Evolutionary conservation across 208 protist species (phyloP), one percentile per base, ranked within the genome.

Genomic region (Trypanosoma conorhini): DNA sequence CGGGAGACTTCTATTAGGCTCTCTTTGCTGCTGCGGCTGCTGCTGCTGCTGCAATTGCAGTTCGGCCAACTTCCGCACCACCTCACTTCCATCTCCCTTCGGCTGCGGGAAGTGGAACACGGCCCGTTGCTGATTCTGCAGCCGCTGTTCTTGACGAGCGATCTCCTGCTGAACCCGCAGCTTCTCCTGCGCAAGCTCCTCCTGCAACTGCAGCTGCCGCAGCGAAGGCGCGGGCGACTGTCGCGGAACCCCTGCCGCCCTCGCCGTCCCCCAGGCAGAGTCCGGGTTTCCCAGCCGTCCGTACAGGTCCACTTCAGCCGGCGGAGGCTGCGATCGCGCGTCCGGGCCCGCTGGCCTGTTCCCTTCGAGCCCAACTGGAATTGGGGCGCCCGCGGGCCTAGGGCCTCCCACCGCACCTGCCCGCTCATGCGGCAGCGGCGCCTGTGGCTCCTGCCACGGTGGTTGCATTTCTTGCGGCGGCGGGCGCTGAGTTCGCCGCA

Each of bases 21-120:
- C 7, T 19, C 5, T 9, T 40, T 73, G 71, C n/a, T 58, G 44
- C 24, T 73, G 71, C n/a, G 44, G 44, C 21, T 56, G 64, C 26
- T 70, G 22, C 21, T 56, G 54, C 26, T 83, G 76, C 59, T 80
- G 79, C 30, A n/a, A 55, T 35, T 74, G 55, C 24, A 74, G 55
- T 52, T 75, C 66, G 13, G 38, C 44, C 40, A 62, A 30, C 38
- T 30, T 24, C 58, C 35, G 55, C 50, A 63, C 15, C 46, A 71
- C 2, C 9, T 30, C 52, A 10, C 31, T 22, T 7, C 17, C n/a
- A 51, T 56, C 52, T 17, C 66, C 42, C 24, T 77, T 65, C 31
- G 59, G 72, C 22, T 70, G 67, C 50, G 35, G 10, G 8, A 54
- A 24, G 15, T 64, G 63, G 2, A 28, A 26, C 21, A 13, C 3